Percentiles rank a stretch among this genome's conserved stretches.
These are phyloP conservation scores for Xerocomellus chrysenteron DNA, from an alignment of 768 basidiomycete species.

Conservation along the genomic window DNA sequence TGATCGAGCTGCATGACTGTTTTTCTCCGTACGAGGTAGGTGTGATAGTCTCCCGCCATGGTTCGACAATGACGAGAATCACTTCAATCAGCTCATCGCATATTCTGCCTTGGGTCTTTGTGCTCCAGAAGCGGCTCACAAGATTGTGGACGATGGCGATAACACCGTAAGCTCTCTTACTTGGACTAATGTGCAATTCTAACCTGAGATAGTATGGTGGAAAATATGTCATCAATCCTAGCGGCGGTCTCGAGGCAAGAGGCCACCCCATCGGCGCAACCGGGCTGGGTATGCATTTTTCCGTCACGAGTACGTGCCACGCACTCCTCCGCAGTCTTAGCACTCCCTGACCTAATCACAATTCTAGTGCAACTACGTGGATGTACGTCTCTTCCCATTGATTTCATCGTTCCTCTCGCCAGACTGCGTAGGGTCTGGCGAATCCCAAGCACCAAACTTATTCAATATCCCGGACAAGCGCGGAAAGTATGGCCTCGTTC, in stretches of 20 bases:
- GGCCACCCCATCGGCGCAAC: conserved; percentile 82
- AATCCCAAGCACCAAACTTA: conserved; percentile 71
- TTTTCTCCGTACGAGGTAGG: conserved; percentile 76
- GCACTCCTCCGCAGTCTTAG: neutral
- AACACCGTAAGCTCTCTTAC: conserved; percentile 59
- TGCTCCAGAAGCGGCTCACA: conserved; percentile 59
- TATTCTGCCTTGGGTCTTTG: conserved; percentile 79
- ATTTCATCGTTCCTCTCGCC: neutral
- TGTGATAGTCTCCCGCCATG: neutral
- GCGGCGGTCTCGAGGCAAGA: conserved; percentile 82
- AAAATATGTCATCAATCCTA: conserved; percentile 79
- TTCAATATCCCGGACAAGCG: conserved; percentile 60
- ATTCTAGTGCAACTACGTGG: conserved; percentile 67
- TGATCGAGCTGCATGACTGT: conserved; percentile 82
- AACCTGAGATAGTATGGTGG: conserved; percentile 60
- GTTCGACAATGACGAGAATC: neutral
- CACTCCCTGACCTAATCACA: neutral
- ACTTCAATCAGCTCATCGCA: conserved; percentile 55
- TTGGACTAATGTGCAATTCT: neutral
- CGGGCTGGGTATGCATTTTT: conserved; percentile 80
- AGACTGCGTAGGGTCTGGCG: conserved; percentile 58
- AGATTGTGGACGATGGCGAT: conserved; percentile 70
- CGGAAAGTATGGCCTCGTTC: conserved; percentile 76
- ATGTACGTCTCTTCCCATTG: conserved; percentile 38
- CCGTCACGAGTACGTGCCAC: conserved; percentile 62